Percentiles rank a stretch among this genome's conserved stretches.
Evolutionary conservation across 257 asterid species (phyloP).

Genomic region (Thymus quinquecostatus): DNA sequence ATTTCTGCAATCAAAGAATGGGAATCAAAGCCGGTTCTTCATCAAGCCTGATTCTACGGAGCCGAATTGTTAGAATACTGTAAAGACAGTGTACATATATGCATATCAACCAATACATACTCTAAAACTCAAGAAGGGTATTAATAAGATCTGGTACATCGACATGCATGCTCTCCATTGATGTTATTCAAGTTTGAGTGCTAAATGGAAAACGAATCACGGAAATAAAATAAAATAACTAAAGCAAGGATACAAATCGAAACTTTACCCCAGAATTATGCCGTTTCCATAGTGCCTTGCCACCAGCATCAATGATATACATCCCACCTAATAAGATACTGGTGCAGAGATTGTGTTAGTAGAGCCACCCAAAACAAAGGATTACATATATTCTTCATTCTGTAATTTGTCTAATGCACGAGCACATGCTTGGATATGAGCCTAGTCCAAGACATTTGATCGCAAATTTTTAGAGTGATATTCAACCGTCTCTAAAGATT

Average conservation of each 20-base stretch:
- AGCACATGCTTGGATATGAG: not conserved
- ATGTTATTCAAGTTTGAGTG: not conserved
- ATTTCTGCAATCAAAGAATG: constrained; percentile 54
- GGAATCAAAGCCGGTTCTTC: not conserved
- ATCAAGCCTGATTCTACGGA: not conserved
- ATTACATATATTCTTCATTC: not conserved
- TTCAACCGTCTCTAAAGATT: not conserved
- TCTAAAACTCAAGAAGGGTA: too few species aligned
- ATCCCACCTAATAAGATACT: constrained; percentile 73
- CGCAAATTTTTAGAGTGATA: not conserved
- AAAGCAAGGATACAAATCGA: constrained; percentile 11
- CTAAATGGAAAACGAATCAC: not conserved
- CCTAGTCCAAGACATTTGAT: constrained; percentile 9
- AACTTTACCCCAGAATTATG: constrained; percentile 74
- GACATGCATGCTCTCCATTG: not conserved
- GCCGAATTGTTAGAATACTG: not conserved
- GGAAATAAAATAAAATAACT: not conserved
- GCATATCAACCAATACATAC: too few species aligned
- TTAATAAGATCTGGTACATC: too few species aligned
- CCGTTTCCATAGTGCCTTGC: constrained; percentile 73
- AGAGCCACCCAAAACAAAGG: not conserved
- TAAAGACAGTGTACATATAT: not conserved
- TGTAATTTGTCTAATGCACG: not conserved
- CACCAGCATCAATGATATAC: constrained; percentile 53
- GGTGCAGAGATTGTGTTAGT: constrained; percentile 34